These are phyloP conservation scores for Entomortierella chlamydospora DNA, from an alignment of 192 early-diverging fungal species.

Conservation along the genomic window DNA sequence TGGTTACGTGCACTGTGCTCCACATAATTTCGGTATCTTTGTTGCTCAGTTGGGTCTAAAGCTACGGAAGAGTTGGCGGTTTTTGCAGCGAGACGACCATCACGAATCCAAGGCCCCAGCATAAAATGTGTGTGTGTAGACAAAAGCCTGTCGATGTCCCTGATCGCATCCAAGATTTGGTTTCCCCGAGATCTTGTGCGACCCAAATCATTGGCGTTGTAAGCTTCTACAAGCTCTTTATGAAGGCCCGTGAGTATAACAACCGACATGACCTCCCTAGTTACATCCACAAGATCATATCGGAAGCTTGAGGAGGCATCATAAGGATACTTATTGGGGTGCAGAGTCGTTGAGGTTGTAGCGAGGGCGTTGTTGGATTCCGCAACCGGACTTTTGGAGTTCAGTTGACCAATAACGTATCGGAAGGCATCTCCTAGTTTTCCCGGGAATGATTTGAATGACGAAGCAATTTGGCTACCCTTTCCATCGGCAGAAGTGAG, in stretches of 20 bases:
- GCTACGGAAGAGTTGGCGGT: background rate
- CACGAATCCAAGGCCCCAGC: slow-evolving; percentile 37
- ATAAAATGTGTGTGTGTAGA: slow-evolving; percentile 44
- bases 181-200: slow-evolving; percentile 11
- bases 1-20: slow-evolving; percentile 38
- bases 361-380: background rate
- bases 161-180: slow-evolving; percentile 8
- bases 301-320: slow-evolving; percentile 42
- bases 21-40: slow-evolving; percentile 24
- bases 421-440: slow-evolving; percentile 9
- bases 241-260: slow-evolving; percentile 40
- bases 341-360: background rate
- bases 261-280: slow-evolving; percentile 29
- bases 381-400: too few relatives aligned
- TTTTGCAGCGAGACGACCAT: slow-evolving; percentile 20
- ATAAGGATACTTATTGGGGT: background rate
- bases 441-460: background rate
- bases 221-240: slow-evolving; percentile 30
- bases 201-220: slow-evolving; percentile 17
- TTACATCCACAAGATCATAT: slow-evolving; percentile 51
- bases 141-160: slow-evolving; percentile 26
- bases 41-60: background rate
- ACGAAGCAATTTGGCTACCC: background rate
- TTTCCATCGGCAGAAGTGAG: background rate
- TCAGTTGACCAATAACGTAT: background rate